Base-by-base conservation (phyloP, 2,329 filamentous ascomycete genomes). In the Fusarium sp. region DNA sequence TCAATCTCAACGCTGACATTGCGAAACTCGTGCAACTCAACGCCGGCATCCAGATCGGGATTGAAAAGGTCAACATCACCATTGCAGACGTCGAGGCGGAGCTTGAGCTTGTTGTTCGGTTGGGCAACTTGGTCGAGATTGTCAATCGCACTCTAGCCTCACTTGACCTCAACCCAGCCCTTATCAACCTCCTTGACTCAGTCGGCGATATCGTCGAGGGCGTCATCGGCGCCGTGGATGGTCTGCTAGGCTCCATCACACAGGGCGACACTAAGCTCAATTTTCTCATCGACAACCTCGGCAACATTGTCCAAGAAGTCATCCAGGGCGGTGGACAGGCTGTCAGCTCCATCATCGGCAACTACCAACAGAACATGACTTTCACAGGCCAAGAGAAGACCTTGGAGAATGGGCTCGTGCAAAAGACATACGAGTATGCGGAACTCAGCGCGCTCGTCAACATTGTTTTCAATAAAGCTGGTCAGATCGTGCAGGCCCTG, bases 41-140 rank as follows among this genome's bases (percentile, higher is more conserved):
- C 8, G 64, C 64, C 1, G 64, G 64, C 6, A 67, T 66, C 9
- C 62, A 66, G 23, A 3, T 66, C 11, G 56, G 56, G 2, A 62
- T 66, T 10, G 64, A 66, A 10, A 66, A 66, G 37, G 64, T 66
- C 57, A 66, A 66, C 16, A 66, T 66, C 15, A 66, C 63, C 3
- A 66, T 66, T 3, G 64, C 36, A 4, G 62, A 66, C 15, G 64
- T 67, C 0, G 64, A 66, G 13, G 64, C 64, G 7, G 64, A 66
- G 31, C 64, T 66, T 12, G 64, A 66, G 46, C 64, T 66, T 2
- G 63, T 66, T 0, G 64, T 66, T 18, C 63, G 64, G 13, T 12
- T 66, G 6, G 64, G 64, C 23, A 34, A 66, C 23, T 34, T 66
- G 10, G 64, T 66, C 3, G 51, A 66, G 28, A 66, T 66, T 36